Evolutionary conservation across 2,329 filamentous ascomycete species (phyloP).

Genomic region (Pyrenochaeta sp.): DNA sequence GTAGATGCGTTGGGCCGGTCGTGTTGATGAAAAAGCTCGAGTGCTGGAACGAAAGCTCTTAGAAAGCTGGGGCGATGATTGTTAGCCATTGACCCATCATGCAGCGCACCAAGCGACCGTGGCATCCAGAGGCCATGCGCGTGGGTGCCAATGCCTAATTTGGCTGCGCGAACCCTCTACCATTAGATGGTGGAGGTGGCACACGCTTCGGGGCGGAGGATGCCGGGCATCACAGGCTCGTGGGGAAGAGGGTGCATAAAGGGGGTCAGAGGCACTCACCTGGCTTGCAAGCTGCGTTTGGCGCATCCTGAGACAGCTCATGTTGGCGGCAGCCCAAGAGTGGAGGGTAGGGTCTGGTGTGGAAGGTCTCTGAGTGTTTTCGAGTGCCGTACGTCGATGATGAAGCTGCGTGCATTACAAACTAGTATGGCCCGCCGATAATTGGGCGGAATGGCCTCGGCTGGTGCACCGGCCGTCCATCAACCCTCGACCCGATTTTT

Average conservation of each 20-base stretch:
- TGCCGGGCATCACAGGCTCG: slow-evolving; percentile 21
- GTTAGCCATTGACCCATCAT: slow-evolving; percentile 39
- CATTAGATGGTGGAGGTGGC: slow-evolving; percentile 25
- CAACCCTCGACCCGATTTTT: slow-evolving; percentile 32
- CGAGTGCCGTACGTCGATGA: slow-evolving; percentile 33
- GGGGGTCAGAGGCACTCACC: slow-evolving; percentile 36
- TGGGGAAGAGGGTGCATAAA: slow-evolving; percentile 16
- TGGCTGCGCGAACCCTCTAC: slow-evolving; percentile 10
- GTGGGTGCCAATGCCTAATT: neutral
- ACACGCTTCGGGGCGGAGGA: slow-evolving; percentile 37
- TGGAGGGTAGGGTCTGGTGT: slow-evolving; percentile 31
- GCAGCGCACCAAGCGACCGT: neutral
- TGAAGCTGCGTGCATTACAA: slow-evolving; percentile 28
- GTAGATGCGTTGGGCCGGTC: slow-evolving; percentile 83
- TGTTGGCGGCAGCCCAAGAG: slow-evolving; percentile 40
- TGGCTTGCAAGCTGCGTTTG: slow-evolving; percentile 48
- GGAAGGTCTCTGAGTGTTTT: slow-evolving; percentile 30
- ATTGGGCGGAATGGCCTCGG: slow-evolving; percentile 42
- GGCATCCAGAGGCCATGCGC: neutral
- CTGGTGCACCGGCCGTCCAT: slow-evolving; percentile 24
- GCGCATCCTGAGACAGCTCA: slow-evolving; percentile 51
- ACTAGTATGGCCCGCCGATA: slow-evolving; percentile 23
- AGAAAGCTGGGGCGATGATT: slow-evolving; percentile 62
- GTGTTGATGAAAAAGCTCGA: slow-evolving; percentile 86
- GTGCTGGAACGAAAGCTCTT: slow-evolving; percentile 69